Percentiles rank a stretch among this genome's conserved stretches.
Evolutionary conservation across 495 filamentous ascomycete species (phyloP).

Genomic region (Xylaria longipes): DNA sequence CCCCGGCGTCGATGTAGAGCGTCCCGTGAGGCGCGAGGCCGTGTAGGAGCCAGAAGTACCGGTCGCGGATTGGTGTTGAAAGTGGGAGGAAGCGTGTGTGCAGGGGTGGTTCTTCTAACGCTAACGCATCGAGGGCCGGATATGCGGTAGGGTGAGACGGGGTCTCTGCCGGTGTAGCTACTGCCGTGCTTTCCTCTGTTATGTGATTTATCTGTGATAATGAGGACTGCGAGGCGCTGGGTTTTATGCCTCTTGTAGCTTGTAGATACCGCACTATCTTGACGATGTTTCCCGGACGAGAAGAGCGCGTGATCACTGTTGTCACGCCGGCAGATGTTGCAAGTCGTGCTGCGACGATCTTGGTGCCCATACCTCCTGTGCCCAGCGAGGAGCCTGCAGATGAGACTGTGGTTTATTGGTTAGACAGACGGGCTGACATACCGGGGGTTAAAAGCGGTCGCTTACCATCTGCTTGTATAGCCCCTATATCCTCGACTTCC

Average conservation of each 20-base stretch:
- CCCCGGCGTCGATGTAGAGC: conserved; percentile 88
- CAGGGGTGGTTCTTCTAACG: conserved; percentile 60
- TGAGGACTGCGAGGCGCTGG: conserved; percentile 30
- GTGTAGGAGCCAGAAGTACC: conserved; percentile 96
- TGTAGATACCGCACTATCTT: conserved; percentile 86
- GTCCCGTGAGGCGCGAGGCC: conserved; percentile 92
- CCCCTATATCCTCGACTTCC: conserved; percentile 86
- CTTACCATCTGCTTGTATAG: conserved; percentile 80
- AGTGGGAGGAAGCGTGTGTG: conserved; percentile 94
- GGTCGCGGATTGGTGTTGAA: conserved; percentile 84
- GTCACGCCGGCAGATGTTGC: conserved; percentile 95
- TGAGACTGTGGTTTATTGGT: conserved; percentile 62
- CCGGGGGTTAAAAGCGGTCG: neutral
- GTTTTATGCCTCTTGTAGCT: conserved; percentile 48
- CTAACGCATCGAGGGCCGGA: conserved; percentile 36
- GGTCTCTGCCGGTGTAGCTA: conserved; percentile 35
- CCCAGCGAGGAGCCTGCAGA: conserved; percentile 86
- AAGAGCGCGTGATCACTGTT: conserved; percentile 90
- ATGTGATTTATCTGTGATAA: conserved; percentile 1
- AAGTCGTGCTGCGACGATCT: conserved; percentile 92
- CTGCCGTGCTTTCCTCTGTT: conserved; percentile 6
- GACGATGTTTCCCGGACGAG: conserved; percentile 88
- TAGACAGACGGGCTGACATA: neutral
- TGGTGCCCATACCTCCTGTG: conserved; percentile 98
- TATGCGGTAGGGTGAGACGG: conserved; percentile 46